Base-by-base conservation (phyloP, 306 rosid genomes). In the Macrotyloma uniflorum region DNA sequence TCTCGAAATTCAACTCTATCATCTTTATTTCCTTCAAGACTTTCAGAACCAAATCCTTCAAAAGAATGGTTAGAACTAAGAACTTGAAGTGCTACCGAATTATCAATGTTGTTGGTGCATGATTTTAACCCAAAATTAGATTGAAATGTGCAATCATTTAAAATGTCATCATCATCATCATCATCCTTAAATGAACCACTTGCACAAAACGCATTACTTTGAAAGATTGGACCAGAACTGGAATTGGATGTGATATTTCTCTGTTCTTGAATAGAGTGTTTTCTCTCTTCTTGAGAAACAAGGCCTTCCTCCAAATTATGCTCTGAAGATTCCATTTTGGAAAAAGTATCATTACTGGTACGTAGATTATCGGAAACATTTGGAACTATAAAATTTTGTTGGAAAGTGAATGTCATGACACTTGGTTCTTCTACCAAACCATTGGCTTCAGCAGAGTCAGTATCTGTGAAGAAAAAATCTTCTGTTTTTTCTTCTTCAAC, bases 351-450 rank as follows among this genome's bases (percentile, higher is more conserved):
- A 16, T 57, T 55, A 18, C 16, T 47, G 33, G 64, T 6, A 55
- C 36, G 53, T 62, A 57, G 20, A 50, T 64, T 19, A 33, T 10
- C 46, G 30, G 77, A 46, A 42, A 45, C 82, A 50, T 49, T 38
- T 28, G 75, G 83, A 84, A 50, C 86, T 40, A 7, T 46, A 38
- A 42, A 84, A 6, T 72, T 66, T 53, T 86, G 83, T 16, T 46
- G 78, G 35, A 84, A 79, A 40, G 46, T 61, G 66, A 90, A 86
- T 65, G 78, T 83, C 78, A 61, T 19, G 8, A 66, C 1, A 49
- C 78, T 72, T 47, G 90, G 92, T 40, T 81, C 85, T 74, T 88
- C 87, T 8, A 73, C 18, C 46, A 75, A 82, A 55, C 40, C 76
- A 68, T 66, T 63, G 51, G 50, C 66, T 74, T 64, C 20, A 55